Conservation (phyloP, 2,329 filamentous ascomycete genomes). For the Colletotrichum falcatum region DNA sequence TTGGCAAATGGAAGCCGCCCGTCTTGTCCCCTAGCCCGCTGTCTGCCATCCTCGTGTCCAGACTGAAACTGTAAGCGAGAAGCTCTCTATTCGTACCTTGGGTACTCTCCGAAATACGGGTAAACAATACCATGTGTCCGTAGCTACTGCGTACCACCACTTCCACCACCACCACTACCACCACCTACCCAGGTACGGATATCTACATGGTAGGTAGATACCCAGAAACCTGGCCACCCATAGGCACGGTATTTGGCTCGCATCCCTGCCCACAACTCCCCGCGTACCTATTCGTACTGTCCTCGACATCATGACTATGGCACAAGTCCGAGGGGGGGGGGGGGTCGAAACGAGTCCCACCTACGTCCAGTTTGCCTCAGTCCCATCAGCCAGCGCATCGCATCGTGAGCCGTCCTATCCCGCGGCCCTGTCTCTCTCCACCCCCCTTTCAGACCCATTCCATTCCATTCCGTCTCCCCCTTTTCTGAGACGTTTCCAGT, state of each 20-base stretch:
- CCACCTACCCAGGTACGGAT: no score
- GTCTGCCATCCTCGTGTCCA: slow-evolving; percentile 1
- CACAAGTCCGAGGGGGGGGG: slow-evolving; percentile 10
- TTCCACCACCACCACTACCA: no score
- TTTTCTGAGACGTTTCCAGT: slow-evolving; percentile 38
- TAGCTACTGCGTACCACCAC: no score
- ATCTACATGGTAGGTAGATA: no score
- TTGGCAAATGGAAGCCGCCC: not conserved
- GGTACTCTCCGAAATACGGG: not conserved
- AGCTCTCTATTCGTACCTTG: no score
- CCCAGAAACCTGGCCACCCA: not conserved
- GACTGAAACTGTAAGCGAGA: slow-evolving; percentile 39
- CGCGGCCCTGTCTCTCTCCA: slow-evolving; percentile 16
- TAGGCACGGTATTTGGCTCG: slow-evolving; percentile 19
- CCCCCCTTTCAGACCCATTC: slow-evolving; percentile 32
- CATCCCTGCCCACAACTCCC: slow-evolving; percentile 7
- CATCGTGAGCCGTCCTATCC: slow-evolving; percentile 29
- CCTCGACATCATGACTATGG: not conserved
- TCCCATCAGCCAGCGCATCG: slow-evolving; percentile 20
- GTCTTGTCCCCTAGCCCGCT: slow-evolving; percentile 4
- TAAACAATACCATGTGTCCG: no score
- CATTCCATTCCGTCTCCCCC: slow-evolving; percentile 6
- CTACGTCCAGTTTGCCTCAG: slow-evolving; percentile 20
- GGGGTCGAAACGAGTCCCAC: slow-evolving; percentile 24
- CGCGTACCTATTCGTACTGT: slow-evolving; percentile 14